Evolutionary conservation across 805 yeast genomes (phyloP), one percentile per base, ranked within the genome.

Genomic region (Ogataea corticis): DNA sequence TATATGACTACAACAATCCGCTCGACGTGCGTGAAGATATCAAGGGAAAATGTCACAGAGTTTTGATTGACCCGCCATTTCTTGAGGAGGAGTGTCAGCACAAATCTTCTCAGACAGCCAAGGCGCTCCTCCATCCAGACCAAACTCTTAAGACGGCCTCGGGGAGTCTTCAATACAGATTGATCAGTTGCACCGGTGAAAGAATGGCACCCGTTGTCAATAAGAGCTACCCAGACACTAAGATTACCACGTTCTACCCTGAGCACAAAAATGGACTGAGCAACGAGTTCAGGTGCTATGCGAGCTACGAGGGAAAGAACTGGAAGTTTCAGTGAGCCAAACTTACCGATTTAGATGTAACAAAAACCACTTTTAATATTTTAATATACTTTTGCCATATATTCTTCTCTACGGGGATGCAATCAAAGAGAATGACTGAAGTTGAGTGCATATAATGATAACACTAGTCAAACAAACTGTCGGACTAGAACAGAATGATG

Each of bases 51-150:
- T 83, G 87, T 37, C 83, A 90, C 59, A 68, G 95, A 54, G 61
- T 89, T 7, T 65, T 90, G 45, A 80, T 88, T 9, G 97, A 90
- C 63, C 97, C 97, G 7, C 97, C 97, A 16, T 90, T 87, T 59
- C 69, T 91, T 48, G 87, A 86, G 55, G 79, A 76, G 36, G 88
- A 85, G 45, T 90, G 96, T 59, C 97, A 90, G 64, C 71, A 77
- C 10, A 87, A 87, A 51, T 82, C 82, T 11, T 72, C 87, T 1
- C 53, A 75, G 23, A 76, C 87, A 10, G 95, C 92, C 0, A 72
- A 80, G 21, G 73, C 78, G 19, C 63, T 90, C 40, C 60, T 87
- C 43, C 68, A 64, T 29, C 49, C 54, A 2, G 77, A 80, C 35
- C 66, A 60, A 35, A 58, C 63, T 1, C 57, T 49, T 13, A 67